These are phyloP conservation scores for Beauveria sp. DNA, from an alignment of 2,329 filamentous ascomycete genomes.

Conservation along the genomic window DNA sequence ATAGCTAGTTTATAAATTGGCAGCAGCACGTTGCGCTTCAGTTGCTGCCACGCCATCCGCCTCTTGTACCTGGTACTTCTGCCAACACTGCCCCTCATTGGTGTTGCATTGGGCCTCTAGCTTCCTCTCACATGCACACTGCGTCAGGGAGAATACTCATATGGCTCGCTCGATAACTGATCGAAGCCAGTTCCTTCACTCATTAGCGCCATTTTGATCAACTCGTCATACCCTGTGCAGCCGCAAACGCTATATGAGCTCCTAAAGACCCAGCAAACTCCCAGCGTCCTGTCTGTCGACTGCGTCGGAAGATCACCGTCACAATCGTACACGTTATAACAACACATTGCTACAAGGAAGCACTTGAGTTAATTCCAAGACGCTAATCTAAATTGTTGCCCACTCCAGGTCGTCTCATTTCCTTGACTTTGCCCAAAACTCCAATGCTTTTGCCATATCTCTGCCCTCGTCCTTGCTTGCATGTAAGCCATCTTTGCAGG, in stretches of 20 bases:
- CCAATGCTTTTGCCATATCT: background rate
- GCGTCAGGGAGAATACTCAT: too few relatives aligned
- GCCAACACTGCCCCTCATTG: background rate
- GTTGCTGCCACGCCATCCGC: background rate
- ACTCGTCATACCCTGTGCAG: too few relatives aligned
- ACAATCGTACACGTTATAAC: too few relatives aligned
- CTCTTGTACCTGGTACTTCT: slow-evolving; percentile 1
- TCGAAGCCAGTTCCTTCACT: too few relatives aligned
- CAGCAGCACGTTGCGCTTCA: too few relatives aligned
- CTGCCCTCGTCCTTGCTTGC: background rate
- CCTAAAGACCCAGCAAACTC: too few relatives aligned
- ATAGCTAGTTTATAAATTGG: background rate
- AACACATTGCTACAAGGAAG: too few relatives aligned
- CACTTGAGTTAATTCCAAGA: background rate
- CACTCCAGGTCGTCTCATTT: background rate
- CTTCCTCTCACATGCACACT: background rate
- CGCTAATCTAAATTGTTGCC: slow-evolving; percentile 4
- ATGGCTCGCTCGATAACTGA: too few relatives aligned
- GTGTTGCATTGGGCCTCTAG: background rate
- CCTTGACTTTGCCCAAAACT: slow-evolving; percentile 4
- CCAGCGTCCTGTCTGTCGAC: too few relatives aligned
- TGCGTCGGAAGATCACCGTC: too few relatives aligned
- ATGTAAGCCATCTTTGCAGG: background rate
- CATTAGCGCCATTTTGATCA: too few relatives aligned
- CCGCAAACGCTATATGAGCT: too few relatives aligned